phyloP scores from a whole-genome alignment of 2,329 filamentous ascomycete species.

The Phyllosticta paracitricarpa region DNA sequence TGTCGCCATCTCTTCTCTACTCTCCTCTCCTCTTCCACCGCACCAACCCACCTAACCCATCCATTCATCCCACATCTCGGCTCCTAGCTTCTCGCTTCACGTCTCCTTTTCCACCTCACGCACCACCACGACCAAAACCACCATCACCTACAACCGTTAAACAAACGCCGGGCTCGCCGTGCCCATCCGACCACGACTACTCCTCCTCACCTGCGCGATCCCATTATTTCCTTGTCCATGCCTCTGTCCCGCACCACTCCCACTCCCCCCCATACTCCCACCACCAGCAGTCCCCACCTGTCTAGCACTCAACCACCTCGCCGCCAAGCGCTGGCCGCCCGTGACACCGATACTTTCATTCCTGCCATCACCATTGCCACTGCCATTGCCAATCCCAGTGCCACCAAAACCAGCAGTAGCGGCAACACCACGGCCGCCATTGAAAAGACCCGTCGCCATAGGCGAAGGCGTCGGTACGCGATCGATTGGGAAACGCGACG shows the following conservation, averaged over 20 bases:
- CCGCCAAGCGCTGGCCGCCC: slow-evolving; percentile 21
- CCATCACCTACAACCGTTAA: not conserved
- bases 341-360: not conserved
- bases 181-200: not conserved
- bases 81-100: no score
- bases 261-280: slow-evolving; percentile 13
- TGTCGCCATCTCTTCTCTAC: no score
- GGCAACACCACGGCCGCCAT: not conserved
- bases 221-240: not conserved
- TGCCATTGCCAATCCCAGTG: slow-evolving; percentile 1
- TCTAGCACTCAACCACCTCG: slow-evolving; percentile 20
- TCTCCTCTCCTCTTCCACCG: no score
- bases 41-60: no score
- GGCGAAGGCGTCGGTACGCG: no score
- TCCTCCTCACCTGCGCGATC: not conserved
- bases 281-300: not conserved
- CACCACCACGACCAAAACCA: not conserved
- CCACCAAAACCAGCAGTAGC: slow-evolving; percentile 11
- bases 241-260: not conserved
- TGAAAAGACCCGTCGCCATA: no score
- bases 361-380: not conserved
- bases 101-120: no score
- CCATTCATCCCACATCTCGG: no score
- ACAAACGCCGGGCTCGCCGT: slow-evolving; percentile 4
- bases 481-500: no score